phyloP scores from a whole-genome alignment of 148 eudicot species.

The Rhododendron ovatum region DNA sequence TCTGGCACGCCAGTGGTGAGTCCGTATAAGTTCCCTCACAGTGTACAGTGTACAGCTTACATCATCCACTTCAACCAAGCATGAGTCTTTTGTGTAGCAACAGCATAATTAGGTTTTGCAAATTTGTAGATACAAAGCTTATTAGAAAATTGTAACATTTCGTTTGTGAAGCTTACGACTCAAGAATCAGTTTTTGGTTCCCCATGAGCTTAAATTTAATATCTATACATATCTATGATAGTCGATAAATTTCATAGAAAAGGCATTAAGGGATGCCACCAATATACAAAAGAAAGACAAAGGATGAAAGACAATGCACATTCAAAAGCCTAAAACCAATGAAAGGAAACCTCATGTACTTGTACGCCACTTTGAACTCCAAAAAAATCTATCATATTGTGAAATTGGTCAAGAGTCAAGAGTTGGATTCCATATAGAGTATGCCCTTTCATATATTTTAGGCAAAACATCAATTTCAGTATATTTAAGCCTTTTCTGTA shows the following conservation, averaged over 20 bases:
- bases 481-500: no score
- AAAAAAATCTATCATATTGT: no score
- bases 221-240: neutral
- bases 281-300: no score
- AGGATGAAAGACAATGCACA: no score
- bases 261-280: no score
- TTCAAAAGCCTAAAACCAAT: no score
- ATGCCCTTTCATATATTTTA: no score
- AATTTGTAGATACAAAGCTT: neutral
- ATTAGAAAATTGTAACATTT: neutral
- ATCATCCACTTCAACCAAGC: neutral
- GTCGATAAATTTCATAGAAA: no score
- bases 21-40: neutral
- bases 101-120: neutral
- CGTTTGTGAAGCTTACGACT: neutral
- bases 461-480: no score
- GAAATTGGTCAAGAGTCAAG: neutral
- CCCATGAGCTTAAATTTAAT: neutral
- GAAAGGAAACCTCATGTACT: no score
- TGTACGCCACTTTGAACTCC: no score
- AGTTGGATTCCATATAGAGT: neutral
- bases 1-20: neutral
- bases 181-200: neutral
- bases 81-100: neutral
- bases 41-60: neutral